Conservation (phyloP, 495 filamentous ascomycete genomes). For the Penicillium goetzii region DNA sequence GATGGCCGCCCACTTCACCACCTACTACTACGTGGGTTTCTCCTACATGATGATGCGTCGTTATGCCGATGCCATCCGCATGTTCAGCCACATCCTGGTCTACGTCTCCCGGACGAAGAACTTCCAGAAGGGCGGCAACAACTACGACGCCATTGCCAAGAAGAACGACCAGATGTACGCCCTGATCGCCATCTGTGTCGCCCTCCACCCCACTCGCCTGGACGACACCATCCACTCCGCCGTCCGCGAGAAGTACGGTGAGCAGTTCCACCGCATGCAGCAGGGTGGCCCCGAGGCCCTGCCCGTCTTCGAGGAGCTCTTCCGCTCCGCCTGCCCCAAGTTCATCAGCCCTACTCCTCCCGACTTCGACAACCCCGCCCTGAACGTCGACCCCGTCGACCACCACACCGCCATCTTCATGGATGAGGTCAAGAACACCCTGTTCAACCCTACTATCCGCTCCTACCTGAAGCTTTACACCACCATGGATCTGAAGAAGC, state of each 20-base stretch:
- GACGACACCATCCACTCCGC: slow-evolving; percentile 99
- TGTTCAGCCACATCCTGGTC: slow-evolving; percentile 99
- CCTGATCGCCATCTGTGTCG: slow-evolving; percentile 96
- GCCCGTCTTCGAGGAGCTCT: slow-evolving; percentile 95
- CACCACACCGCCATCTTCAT: slow-evolving; percentile 98
- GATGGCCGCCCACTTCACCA: slow-evolving; percentile 99
- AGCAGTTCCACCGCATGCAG: slow-evolving; percentile 94
- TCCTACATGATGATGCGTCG: slow-evolving; percentile 99
- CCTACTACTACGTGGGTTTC: slow-evolving; percentile 99
- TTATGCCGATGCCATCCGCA: slow-evolving; percentile 97
- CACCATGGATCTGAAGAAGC: slow-evolving; percentile 98
- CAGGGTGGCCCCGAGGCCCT: slow-evolving; percentile 92
- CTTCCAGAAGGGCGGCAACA: slow-evolving; percentile 94
- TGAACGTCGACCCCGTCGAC: slow-evolving; percentile 95
- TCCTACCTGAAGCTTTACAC: slow-evolving; percentile 99
- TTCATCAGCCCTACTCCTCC: slow-evolving; percentile 98
- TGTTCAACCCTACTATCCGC: slow-evolving; percentile 87
- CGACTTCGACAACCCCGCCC: slow-evolving; percentile 91
- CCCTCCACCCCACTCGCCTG: slow-evolving; percentile 92
- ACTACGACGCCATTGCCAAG: slow-evolving; percentile 97
- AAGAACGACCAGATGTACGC: slow-evolving; percentile 99
- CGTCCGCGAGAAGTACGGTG: slow-evolving; percentile 96
- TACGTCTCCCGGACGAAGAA: slow-evolving; percentile 99
- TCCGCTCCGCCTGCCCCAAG: slow-evolving; percentile 93
- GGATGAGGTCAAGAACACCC: slow-evolving; percentile 99